phyloP scores from a whole-genome alignment of 1,284 basidiomycete species.

The Tilletia walkeri region DNA sequence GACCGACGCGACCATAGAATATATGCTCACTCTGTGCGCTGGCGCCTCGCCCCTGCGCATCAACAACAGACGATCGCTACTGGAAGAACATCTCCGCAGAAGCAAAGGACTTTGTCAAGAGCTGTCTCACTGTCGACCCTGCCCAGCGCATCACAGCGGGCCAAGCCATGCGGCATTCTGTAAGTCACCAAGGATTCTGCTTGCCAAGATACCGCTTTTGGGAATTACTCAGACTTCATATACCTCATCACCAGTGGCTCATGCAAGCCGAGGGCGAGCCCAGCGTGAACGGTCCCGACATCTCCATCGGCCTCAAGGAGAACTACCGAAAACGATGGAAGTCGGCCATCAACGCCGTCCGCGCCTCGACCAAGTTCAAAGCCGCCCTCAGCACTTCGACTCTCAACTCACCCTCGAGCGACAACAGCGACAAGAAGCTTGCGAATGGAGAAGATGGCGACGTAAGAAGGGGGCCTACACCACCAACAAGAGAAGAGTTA shows the following conservation, averaged over 20 bases:
- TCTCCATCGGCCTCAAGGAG: conserved; percentile 52
- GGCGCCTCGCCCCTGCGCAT: not conserved
- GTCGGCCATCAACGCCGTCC: conserved; percentile 51
- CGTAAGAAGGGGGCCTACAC: conserved; percentile 4
- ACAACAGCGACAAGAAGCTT: not conserved
- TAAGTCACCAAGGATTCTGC: conserved; percentile 43
- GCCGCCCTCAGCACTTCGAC: conserved; percentile 16
- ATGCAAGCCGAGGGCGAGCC: conserved; percentile 31
- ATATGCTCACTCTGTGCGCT: too few species aligned
- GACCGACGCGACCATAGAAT: too few species aligned
- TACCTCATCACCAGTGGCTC: conserved; percentile 33
- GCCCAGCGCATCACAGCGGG: conserved; percentile 70
- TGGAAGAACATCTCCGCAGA: conserved; percentile 78
- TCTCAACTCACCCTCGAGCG: not conserved
- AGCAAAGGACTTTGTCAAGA: conserved; percentile 82
- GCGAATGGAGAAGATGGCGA: not conserved
- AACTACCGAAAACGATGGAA: conserved; percentile 54
- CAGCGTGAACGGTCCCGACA: conserved; percentile 32
- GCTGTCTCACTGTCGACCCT: conserved; percentile 73
- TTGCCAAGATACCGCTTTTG: too few species aligned
- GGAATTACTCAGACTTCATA: not conserved
- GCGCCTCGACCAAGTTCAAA: conserved; percentile 51
- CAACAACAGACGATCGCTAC: conserved; percentile 67
- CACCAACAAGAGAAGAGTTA: conserved; percentile 1
- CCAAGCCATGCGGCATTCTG: conserved; percentile 68